phyloP scores from a whole-genome alignment of 192 early-diverging fungal genomes.

The Backusella parvicylindrica region DNA sequence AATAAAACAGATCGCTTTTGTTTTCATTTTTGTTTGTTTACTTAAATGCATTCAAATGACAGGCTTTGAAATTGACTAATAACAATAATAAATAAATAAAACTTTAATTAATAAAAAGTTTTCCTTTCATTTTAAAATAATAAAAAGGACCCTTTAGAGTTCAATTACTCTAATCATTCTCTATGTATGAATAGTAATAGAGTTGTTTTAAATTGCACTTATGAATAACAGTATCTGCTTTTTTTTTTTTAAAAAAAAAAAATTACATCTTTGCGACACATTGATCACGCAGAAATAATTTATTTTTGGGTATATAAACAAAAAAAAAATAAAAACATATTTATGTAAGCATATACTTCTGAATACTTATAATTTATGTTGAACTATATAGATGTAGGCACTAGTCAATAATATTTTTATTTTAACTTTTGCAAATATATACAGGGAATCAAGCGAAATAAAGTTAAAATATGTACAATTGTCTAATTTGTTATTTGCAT shows the following conservation, averaged over 20 bases:
- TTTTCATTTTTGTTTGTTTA: too few species aligned
- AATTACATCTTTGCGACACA: neutral
- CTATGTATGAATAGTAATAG: neutral
- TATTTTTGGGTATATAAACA: too few species aligned
- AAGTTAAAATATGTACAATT: neutral
- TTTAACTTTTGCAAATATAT: too few species aligned
- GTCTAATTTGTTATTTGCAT: neutral
- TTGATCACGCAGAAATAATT: too few species aligned
- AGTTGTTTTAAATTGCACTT: neutral
- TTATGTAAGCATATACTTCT: too few species aligned
- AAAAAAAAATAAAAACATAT: too few species aligned
- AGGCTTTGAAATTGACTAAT: too few species aligned
- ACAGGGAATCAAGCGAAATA: neutral
- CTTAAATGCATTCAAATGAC: too few species aligned
- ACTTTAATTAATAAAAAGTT: neutral
- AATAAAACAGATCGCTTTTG: too few species aligned
- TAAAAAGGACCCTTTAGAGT: neutral
- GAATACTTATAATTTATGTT: too few species aligned
- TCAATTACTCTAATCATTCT: neutral
- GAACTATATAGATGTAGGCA: neutral
- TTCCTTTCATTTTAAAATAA: neutral
- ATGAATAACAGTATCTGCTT: neutral
- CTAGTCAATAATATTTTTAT: too few species aligned
- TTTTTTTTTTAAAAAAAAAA: neutral
- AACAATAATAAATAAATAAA: neutral